Evolutionary conservation across 2,329 filamentous ascomycete species (phyloP), one percentile per base, ranked within the genome.

Genomic region (Xylariaceae sp.): DNA sequence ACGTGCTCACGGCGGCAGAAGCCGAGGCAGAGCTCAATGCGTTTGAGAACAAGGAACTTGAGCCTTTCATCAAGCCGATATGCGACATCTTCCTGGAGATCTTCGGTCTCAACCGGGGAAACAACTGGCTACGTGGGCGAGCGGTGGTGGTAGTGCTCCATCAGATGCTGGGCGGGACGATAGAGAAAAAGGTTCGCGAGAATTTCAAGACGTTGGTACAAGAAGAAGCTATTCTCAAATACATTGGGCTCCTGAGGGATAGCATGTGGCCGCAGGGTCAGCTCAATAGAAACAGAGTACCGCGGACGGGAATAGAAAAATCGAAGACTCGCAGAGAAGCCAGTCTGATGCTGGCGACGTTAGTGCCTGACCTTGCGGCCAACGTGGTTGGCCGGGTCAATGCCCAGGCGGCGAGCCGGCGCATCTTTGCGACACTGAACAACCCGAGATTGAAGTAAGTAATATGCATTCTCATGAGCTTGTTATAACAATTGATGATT

Each of bases 61-160:
- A 95, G 62, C 93, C 93, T 1, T 97, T 98, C 60, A 93, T 98
- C 59, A 98, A 96, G 64, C 94, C 93, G 4, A 96, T 98, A 50
- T 96, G 91, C 67, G 93, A 98, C 65, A 84, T 98, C 49, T 98
- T 98, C 68, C 79, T 98, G 14, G 93, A 98, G 64, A 81, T 90
- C 0, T 98, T 98, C 61, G 91, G 95, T 61, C 77, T 98, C 32
- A 95, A 96, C 65, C 84, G 86, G 49, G 91, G 92, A 33, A 96
- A 94, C 67, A 97, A 95, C 66, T 98, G 93, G 94, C 80, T 98
- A 4, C 86, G 94, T 33, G 94, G 93, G 1, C 83, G 93, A 19
- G 93, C 93, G 0, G 93, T 97, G 2, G 92, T 98, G 4, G 90
- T 98, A 8, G 92, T 98, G 2, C 76, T 98, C 17, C 93, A 98